Base-by-base conservation (phyloP, 768 basidiomycete genomes). In the Tephrocybe sp. region DNA sequence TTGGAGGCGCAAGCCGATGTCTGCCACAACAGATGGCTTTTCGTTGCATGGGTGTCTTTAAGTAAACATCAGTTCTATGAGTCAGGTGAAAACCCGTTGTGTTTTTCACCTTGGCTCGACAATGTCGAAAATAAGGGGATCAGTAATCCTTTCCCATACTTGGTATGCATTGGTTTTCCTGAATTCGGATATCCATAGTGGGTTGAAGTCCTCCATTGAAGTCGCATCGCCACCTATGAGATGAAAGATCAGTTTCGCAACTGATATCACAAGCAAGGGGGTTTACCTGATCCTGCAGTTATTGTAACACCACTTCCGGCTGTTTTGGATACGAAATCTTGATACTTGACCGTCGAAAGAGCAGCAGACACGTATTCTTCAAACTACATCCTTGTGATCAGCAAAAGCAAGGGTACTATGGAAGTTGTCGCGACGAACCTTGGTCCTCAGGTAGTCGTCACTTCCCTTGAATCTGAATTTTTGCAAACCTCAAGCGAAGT, bases 281-380 rank as follows among this genome's bases (percentile, higher is more conserved):
- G 59, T 66, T 45, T 56, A 72, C 79, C 84, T 30, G 80, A 73
- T 41, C 83, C 84, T 23, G 85, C 87, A 9, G 84, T 78, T 33
- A 90, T 90, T 26, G 88, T 72, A 14, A 89, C 77, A 42, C 84
- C 84, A 41, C 63, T 67, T 28, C 73, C 75, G 66, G 86, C 80
- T 34, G 86, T 77, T 65, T 88, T 92, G 8, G 76, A 65, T 18
- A 93, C 60, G 69, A 92, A 99, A 57, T 93, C 92, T 1, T 86
- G 83, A 65, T 93, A 98, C 66, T 94, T 93, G 55, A 98, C 84
- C 12, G 89, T 85, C 3, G 95, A 80, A 9, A 99, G 77, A 3
- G 90, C 89, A 2, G 90, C 88, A 21, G 84, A 87, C 40, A 98
- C 84, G 62, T 99, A 99, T 64, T 98, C 96, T 65, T 98, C 94